phyloP scores from a whole-genome alignment of 164 flowering plant species.

The Buxus sempervirens region DNA sequence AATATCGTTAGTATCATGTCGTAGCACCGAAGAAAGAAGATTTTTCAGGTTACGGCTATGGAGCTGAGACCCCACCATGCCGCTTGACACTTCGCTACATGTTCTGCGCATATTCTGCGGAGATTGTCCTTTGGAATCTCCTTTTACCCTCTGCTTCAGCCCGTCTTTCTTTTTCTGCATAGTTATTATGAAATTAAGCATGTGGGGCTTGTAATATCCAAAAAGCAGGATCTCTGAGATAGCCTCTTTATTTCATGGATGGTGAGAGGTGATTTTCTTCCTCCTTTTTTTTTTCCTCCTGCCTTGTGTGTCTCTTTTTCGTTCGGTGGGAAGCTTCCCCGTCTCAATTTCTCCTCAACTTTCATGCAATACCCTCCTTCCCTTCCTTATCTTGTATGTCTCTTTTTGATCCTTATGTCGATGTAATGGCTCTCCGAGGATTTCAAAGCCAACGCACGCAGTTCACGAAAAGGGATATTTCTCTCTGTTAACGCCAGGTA shows the following conservation, averaged over 20 bases:
- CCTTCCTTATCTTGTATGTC: too few relatives aligned
- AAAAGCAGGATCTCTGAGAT: conserved; percentile 34
- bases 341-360: not conserved
- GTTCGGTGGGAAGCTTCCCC: not conserved
- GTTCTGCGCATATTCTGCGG: conserved; percentile 11
- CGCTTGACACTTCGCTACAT: conserved; percentile 6
- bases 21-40: conserved; percentile 12
- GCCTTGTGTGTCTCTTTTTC: too few relatives aligned
- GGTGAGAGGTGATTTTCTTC: conserved; percentile 27
- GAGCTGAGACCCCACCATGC: conserved; percentile 11
- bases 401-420: too few relatives aligned
- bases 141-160: conserved; percentile 7
- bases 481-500: too few relatives aligned
- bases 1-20: not conserved
- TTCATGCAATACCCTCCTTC: too few relatives aligned
- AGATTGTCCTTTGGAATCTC: conserved; percentile 8
- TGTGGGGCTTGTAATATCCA: conserved; percentile 35
- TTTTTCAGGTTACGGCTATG: not conserved
- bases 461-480: too few relatives aligned
- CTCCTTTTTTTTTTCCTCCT: conserved; percentile 18
- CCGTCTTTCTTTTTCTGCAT: conserved; percentile 31
- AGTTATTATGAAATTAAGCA: conserved; percentile 7
- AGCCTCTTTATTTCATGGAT: conserved; percentile 36
- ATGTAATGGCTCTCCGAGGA: too few relatives aligned
- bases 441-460: too few relatives aligned